Conservation (phyloP, 73 alveolate species). For the Symbiodinium natans region DNA sequence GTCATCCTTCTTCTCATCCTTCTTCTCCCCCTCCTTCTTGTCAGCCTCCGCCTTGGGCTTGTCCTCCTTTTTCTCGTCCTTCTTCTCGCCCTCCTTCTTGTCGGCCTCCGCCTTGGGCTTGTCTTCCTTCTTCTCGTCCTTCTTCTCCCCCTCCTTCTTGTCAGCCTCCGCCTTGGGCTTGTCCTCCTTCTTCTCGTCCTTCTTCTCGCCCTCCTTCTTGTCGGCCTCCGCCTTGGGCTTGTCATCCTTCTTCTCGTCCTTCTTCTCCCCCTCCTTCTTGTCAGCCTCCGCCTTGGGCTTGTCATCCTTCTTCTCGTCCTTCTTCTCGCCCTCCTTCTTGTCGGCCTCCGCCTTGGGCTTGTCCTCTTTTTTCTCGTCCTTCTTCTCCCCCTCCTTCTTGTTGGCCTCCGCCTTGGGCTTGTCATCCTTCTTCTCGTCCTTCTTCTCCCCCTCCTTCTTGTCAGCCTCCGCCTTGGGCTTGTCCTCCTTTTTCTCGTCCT, state of each 20-base stretch:
- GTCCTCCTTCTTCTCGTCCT: neutral
- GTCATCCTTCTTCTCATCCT: neutral
- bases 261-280: neutral
- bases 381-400: neutral
- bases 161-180: neutral
- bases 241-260: neutral
- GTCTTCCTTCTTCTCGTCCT: neutral
- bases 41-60: neutral
- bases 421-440: neutral
- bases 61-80: neutral
- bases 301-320: constrained; percentile 15
- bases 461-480: neutral
- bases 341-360: neutral
- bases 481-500: neutral
- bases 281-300: neutral
- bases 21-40: neutral
- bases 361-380: neutral
- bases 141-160: neutral
- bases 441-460: neutral
- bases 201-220: neutral
- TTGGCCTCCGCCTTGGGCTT: neutral
- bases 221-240: neutral
- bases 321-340: neutral
- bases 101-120: neutral
- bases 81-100: neutral